Evolutionary conservation across 2,329 filamentous ascomycete genomes (phyloP).

Genomic region (Madurella fahalii): DNA sequence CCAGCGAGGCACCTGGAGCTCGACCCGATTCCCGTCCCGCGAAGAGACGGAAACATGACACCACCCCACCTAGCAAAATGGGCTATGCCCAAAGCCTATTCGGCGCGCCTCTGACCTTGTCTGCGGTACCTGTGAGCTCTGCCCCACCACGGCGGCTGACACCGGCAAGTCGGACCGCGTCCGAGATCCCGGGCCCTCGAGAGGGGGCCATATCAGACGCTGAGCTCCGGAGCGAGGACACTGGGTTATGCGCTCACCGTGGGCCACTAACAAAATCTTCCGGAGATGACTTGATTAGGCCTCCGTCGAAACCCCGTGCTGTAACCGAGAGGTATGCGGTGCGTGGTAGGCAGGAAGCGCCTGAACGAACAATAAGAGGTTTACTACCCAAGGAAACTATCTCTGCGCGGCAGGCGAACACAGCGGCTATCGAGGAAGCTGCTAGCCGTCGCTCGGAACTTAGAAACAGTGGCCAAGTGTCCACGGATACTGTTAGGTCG

Average conservation of each 20-base stretch:
- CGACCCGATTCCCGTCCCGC: constrained; percentile 30
- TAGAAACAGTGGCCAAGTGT: too few species aligned
- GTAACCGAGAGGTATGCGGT: background rate
- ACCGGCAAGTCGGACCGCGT: constrained; percentile 3
- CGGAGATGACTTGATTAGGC: too few species aligned
- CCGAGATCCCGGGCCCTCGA: constrained; percentile 1
- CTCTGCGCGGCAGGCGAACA: too few species aligned
- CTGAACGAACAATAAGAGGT: background rate
- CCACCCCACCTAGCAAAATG: constrained; percentile 40
- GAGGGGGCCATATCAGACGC: background rate
- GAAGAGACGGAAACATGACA: constrained; percentile 40
- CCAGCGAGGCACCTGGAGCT: constrained; percentile 19
- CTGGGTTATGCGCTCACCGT: background rate
- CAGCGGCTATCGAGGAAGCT: too few species aligned
- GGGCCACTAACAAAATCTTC: background rate
- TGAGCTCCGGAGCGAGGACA: background rate
- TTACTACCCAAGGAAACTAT: background rate
- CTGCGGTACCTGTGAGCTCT: constrained; percentile 35
- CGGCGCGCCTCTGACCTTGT: constrained; percentile 44
- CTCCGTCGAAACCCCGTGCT: background rate
- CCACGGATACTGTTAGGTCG: too few species aligned
- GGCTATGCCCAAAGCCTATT: constrained; percentile 51
- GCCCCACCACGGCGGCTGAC: constrained; percentile 26
- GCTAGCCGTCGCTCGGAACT: too few species aligned
- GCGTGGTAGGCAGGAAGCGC: background rate